Conservation (phyloP, 1,139 yeast genomes). For the Tardiomyces blankii region DNA sequence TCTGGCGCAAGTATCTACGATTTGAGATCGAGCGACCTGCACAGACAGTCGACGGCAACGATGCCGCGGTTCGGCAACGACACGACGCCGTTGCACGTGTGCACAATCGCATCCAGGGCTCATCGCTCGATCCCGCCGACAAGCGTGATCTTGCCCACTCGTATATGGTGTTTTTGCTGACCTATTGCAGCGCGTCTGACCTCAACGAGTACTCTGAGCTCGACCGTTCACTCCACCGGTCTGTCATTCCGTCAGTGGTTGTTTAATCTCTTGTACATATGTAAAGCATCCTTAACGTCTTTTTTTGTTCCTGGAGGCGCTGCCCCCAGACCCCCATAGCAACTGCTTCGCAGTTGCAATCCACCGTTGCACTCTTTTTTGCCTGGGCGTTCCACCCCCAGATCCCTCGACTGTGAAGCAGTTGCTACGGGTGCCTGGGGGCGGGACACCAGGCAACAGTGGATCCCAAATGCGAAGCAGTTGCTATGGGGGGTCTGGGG, state of each 20-base stretch:
- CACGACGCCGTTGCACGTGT: constrained; percentile 4
- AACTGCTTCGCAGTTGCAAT: neutral
- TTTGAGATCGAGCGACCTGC: constrained; percentile 20
- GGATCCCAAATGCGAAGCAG: too few species aligned
- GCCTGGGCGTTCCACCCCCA: too few species aligned
- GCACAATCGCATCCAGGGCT: constrained; percentile 6
- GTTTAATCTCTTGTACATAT: too few species aligned
- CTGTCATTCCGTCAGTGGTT: constrained; percentile 1
- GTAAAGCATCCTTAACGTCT: too few species aligned
- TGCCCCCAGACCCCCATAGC: too few species aligned
- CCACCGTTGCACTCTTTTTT: too few species aligned
- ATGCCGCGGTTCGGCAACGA: constrained; percentile 2
- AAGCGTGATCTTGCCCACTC: constrained; percentile 23
- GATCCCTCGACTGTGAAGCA: too few species aligned
- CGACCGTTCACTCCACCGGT: constrained; percentile 8
- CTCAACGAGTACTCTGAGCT: constrained; percentile 10
- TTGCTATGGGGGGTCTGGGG: too few species aligned
- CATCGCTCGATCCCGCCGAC: constrained; percentile 14
- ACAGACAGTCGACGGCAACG: constrained; percentile 2
- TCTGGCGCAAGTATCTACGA: constrained; percentile 24
- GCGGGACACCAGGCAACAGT: too few species aligned
- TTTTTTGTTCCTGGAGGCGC: too few species aligned
- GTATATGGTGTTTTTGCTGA: constrained; percentile 22
- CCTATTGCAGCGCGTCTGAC: constrained; percentile 1
- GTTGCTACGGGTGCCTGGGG: too few species aligned